Base-by-base conservation (phyloP, 169 alveolate genomes). In the Eimeria maxima region DNA sequence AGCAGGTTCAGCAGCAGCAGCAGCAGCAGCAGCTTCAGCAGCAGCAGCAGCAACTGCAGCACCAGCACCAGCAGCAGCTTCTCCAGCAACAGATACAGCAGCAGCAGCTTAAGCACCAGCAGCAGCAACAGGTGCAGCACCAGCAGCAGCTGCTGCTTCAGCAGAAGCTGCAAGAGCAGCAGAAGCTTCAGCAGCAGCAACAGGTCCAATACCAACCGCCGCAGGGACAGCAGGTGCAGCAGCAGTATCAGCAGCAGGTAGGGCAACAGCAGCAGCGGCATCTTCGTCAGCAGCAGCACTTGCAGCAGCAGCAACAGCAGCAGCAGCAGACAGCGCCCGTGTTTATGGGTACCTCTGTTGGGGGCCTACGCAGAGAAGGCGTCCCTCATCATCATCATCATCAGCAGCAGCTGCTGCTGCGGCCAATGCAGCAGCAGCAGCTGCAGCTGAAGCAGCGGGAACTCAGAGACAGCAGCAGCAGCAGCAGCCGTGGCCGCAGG, bases 51-150 rank as follows among this genome's bases (percentile, higher is more conserved):
- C 13, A 53, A 8, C 60, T 8, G 60, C 60, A 53, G 6, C 60
- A 8, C 60, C 18, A 53, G 13, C 60, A 53, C 13, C 69, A 6
- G 69, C 69, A 16, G 24, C 69, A n/a, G n/a, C n/a, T n/a, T n/a
- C n/a, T n/a, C n/a, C n/a, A n/a, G n/a, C n/a, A n/a, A 53, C 60
- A 6, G 60, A 22, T 7, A 27, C 76, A 42, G 16, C 55, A 45
- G 67, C 73, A 81, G 90, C 90, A 80, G 67, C 90, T 47, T 69
- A 69, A 81, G 90, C 90, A 81, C 22, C 73, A 4, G 47, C 60
- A 53, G 69, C 69, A 60, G 69, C 69, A 60, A n/a, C 69, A 6
- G 24, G 27, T 13, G 69, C 69, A 60, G 69, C 69, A 60, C 27
- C 27, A 60, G 69, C 69, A 60, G 69, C 69, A 60, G n/a, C n/a